A percentile compares a stretch with the other conserved stretches of the same genome.
These are phyloP conservation scores for Venturia asperata DNA, from an alignment of 2,329 filamentous ascomycete species.

Conservation along the genomic window DNA sequence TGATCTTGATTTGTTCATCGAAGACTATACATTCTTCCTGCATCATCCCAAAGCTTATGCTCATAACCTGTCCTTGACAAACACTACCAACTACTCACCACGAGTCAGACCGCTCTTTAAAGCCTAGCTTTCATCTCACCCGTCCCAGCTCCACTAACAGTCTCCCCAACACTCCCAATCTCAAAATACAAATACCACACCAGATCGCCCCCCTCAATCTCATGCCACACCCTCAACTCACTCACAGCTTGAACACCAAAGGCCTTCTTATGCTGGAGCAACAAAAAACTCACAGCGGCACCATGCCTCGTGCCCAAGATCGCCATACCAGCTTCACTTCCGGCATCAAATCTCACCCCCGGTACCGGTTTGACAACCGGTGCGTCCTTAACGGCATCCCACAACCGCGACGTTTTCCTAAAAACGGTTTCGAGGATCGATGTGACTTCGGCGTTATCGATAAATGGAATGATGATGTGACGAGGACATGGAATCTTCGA, in stretches of 20 bases:
- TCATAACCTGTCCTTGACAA: not conserved
- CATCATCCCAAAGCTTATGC: not conserved
- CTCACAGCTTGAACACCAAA: slow-evolving; percentile 7
- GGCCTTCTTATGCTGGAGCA: not conserved
- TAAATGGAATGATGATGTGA: not conserved
- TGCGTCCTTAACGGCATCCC: not conserved
- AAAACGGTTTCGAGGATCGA: not conserved
- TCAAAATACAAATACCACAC: slow-evolving; percentile 1
- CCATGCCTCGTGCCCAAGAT: slow-evolving; percentile 9
- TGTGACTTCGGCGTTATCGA: not conserved
- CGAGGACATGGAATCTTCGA: not conserved
- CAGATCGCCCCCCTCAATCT: not conserved
- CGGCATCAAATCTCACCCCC: not conserved
- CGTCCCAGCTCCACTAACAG: not conserved
- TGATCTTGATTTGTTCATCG: too few species aligned
- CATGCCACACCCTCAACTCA: not conserved
- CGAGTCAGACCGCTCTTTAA: not conserved
- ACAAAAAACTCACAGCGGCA: not conserved
- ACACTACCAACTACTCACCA: not conserved
- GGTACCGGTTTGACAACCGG: not conserved
- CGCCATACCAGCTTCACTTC: not conserved
- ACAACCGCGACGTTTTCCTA: not conserved
- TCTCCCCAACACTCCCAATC: not conserved
- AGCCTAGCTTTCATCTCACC: not conserved
- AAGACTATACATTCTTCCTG: not conserved